Evolutionary conservation across 306 rosid genomes (phyloP).

Genomic region (Trifolium pratense): DNA sequence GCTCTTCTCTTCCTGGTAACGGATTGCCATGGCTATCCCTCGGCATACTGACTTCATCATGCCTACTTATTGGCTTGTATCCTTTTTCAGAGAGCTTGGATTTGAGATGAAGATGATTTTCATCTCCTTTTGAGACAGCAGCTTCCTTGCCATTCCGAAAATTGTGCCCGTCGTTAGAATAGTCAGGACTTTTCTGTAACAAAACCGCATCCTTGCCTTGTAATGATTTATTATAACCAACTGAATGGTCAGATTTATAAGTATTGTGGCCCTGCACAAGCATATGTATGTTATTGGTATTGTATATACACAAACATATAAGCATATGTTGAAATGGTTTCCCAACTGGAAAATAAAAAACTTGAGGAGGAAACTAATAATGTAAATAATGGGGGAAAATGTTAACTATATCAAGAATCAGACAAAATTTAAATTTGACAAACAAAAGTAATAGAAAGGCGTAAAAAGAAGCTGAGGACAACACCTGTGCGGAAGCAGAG

Average conservation of each 20-base stretch:
- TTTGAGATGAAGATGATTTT: constrained; percentile 46
- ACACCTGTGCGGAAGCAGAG: constrained; percentile 61
- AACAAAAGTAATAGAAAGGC: constrained; percentile 13
- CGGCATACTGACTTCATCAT: constrained; percentile 49
- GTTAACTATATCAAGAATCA: constrained; percentile 3
- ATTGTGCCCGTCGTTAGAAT: constrained; percentile 45
- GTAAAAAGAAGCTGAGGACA: constrained; percentile 30
- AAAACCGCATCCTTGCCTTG: constrained; percentile 52
- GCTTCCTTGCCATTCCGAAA: constrained; percentile 52
- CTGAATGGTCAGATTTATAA: constrained; percentile 40
- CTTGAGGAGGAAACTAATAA: background rate
- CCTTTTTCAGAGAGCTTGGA: constrained; percentile 53
- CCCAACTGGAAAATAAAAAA: constrained; percentile 21
- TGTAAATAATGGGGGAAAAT: background rate
- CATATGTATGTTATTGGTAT: constrained; percentile 10
- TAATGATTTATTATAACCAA: constrained; percentile 43
- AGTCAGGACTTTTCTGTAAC: constrained; percentile 41
- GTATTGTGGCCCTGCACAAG: constrained; percentile 65
- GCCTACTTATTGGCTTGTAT: constrained; percentile 43
- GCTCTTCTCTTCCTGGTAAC: constrained; percentile 53
- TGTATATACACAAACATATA: constrained; percentile 17
- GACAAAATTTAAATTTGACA: constrained; percentile 1
- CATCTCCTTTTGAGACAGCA: constrained; percentile 51
- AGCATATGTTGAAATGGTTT: constrained; percentile 16
- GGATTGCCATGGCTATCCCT: constrained; percentile 46